Evolutionary conservation across 192 early-diverging fungal species (phyloP).

Genomic region (Borealophlyctis nickersoniae): DNA sequence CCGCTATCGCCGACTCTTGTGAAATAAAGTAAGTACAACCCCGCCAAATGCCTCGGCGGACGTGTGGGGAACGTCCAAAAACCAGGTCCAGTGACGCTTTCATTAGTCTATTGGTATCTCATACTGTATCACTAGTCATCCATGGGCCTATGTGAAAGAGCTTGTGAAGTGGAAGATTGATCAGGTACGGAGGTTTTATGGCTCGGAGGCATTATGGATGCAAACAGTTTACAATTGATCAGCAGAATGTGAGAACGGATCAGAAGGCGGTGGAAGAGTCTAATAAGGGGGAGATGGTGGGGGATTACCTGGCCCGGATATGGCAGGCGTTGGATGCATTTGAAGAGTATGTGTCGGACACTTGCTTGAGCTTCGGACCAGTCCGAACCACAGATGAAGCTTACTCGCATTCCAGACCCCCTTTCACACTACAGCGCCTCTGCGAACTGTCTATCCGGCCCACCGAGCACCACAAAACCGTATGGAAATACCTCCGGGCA

Average conservation of each 20-base stretch:
- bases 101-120: neutral
- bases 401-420: slow-evolving; percentile 3
- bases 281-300: slow-evolving; percentile 3
- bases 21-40: neutral
- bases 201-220: neutral
- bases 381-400: neutral
- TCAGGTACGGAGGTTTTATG: neutral
- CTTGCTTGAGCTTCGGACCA: neutral
- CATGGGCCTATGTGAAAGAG: slow-evolving; percentile 2
- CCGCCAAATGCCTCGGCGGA: too few species aligned
- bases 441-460: slow-evolving; percentile 18
- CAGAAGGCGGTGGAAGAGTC: neutral
- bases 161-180: slow-evolving; percentile 5
- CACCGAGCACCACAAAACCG: slow-evolving; percentile 9
- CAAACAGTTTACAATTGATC: neutral
- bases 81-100: neutral
- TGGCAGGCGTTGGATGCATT: slow-evolving; percentile 6
- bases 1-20: neutral
- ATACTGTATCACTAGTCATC: slow-evolving; percentile 1
- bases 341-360: neutral
- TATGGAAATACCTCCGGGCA: slow-evolving; percentile 24
- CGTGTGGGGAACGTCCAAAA: too few species aligned
- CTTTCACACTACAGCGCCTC: slow-evolving; percentile 22
- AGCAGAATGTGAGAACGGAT: neutral
- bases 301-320: slow-evolving; percentile 10